Conservation (phyloP, 768 basidiomycete species). For the Leccinum incarnatum region DNA sequence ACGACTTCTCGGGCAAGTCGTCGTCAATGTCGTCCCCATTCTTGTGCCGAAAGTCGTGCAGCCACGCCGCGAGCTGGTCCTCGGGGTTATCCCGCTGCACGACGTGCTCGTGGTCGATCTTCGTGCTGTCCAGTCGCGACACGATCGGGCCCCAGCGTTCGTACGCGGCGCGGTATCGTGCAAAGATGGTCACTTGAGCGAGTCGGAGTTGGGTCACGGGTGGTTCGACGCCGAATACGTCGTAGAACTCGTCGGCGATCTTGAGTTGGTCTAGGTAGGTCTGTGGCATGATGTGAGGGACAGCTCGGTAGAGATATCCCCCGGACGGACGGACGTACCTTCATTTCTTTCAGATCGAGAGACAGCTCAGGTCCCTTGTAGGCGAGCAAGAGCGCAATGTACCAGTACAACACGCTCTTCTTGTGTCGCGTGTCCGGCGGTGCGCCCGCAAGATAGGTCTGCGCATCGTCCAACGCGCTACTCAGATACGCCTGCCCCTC, state of each 20-base stretch:
- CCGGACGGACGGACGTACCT: slow-evolving; percentile 32
- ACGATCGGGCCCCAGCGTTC: slow-evolving; percentile 49
- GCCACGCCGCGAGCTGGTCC: slow-evolving; percentile 59
- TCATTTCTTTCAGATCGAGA: slow-evolving; percentile 47
- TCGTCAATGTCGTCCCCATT: slow-evolving; percentile 37
- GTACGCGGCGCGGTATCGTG: slow-evolving; percentile 41
- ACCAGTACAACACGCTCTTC: slow-evolving; percentile 60
- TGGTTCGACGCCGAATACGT: slow-evolving; percentile 43
- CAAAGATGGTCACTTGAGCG: slow-evolving; percentile 50
- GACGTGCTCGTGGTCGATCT: slow-evolving; percentile 29
- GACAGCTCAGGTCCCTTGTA: slow-evolving; percentile 51
- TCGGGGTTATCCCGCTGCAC: slow-evolving; percentile 42
- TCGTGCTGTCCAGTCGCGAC: slow-evolving; percentile 33
- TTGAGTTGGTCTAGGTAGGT: slow-evolving; percentile 42
- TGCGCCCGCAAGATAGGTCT: slow-evolving; percentile 49
- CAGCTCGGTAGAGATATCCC: too few species aligned
- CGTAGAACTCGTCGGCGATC: slow-evolving; percentile 51
- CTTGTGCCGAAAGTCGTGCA: slow-evolving; percentile 46
- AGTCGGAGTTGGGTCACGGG: slow-evolving; percentile 53
- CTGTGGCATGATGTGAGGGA: slow-evolving; percentile 16
- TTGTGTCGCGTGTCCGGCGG: slow-evolving; percentile 63
- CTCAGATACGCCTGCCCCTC: slow-evolving; percentile 60
- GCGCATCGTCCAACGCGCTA: slow-evolving; percentile 60
- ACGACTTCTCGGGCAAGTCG: slow-evolving; percentile 29
- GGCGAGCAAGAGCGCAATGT: slow-evolving; percentile 50